Evolutionary conservation across 495 filamentous ascomycete species (phyloP).

Genomic region (Platismatia glauca): DNA sequence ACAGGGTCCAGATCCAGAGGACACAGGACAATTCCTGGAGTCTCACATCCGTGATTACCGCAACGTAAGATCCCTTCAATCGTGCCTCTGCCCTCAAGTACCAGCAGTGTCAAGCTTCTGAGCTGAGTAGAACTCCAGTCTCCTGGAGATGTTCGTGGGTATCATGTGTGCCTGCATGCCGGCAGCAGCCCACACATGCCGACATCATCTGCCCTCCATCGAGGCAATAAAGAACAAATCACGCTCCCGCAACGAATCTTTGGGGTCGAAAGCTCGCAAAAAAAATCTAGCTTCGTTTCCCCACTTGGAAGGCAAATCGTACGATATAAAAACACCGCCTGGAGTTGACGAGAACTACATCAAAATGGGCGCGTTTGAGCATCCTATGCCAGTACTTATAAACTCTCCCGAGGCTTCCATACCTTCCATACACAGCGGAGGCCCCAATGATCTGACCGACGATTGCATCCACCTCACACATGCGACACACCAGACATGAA

Average conservation of each 20-base stretch:
- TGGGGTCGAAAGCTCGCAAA: background rate
- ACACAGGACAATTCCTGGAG: constrained; percentile 1
- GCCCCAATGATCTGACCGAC: background rate
- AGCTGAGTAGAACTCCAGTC: background rate
- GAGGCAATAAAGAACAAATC: background rate
- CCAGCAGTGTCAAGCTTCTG: background rate
- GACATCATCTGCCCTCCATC: background rate
- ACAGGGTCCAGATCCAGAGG: background rate
- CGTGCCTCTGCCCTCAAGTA: background rate
- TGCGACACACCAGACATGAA: background rate
- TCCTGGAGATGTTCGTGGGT: constrained; percentile 4
- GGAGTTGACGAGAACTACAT: background rate
- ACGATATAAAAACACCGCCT: background rate
- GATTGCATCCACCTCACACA: background rate
- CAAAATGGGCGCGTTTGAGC: background rate
- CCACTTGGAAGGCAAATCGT: background rate
- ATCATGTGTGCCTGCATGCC: constrained; percentile 4
- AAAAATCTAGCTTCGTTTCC: background rate
- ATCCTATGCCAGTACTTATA: too few relatives aligned
- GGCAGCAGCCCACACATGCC: background rate
- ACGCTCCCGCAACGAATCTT: background rate
- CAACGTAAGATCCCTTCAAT: background rate
- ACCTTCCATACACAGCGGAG: background rate
- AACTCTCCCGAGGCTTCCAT: background rate
- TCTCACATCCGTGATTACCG: background rate